phyloP scores from a whole-genome alignment of 257 asterid genomes.

The Ilex asprella region DNA sequence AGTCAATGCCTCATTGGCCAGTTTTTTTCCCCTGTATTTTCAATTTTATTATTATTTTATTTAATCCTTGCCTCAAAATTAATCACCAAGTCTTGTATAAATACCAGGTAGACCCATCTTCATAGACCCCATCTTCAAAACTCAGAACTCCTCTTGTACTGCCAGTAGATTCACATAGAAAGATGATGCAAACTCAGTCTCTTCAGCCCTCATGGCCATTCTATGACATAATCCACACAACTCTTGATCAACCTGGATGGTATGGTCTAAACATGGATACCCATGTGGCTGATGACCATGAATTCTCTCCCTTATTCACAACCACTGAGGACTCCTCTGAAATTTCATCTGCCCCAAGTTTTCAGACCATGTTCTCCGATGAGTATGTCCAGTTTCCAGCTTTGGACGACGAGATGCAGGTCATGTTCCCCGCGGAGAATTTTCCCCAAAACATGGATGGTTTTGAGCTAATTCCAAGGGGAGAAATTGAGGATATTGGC shows the following conservation, averaged over 20 bases:
- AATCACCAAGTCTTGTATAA: constrained; percentile 6
- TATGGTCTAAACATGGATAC: constrained; percentile 28
- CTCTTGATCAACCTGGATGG: constrained; percentile 13
- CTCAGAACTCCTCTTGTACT: constrained; percentile 9
- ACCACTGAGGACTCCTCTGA: constrained; percentile 29
- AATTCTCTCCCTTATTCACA: constrained; percentile 32
- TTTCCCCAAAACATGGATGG: constrained; percentile 20
- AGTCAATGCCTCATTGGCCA: constrained; percentile 15
- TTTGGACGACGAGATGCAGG: constrained; percentile 20
- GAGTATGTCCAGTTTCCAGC: constrained; percentile 30
- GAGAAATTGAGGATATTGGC: constrained; percentile 18
- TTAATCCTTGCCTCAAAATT: constrained; percentile 21
- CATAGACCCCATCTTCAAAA: background rate
- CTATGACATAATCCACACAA: constrained; percentile 20
- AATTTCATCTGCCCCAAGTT: constrained; percentile 8
- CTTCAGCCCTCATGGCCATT: constrained; percentile 36
- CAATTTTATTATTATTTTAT: background rate
- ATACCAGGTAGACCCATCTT: no score
- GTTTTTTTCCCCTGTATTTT: constrained; percentile 2
- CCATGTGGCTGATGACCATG: constrained; percentile 4
- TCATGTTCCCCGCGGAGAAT: background rate
- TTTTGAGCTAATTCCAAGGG: constrained; percentile 14
- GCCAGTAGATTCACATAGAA: constrained; percentile 9
- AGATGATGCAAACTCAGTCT: constrained; percentile 39
- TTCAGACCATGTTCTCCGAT: constrained; percentile 30